These are phyloP conservation scores for Kwoniella botswanensis DNA, from an alignment of 768 basidiomycete species.

Conservation along the genomic window DNA sequence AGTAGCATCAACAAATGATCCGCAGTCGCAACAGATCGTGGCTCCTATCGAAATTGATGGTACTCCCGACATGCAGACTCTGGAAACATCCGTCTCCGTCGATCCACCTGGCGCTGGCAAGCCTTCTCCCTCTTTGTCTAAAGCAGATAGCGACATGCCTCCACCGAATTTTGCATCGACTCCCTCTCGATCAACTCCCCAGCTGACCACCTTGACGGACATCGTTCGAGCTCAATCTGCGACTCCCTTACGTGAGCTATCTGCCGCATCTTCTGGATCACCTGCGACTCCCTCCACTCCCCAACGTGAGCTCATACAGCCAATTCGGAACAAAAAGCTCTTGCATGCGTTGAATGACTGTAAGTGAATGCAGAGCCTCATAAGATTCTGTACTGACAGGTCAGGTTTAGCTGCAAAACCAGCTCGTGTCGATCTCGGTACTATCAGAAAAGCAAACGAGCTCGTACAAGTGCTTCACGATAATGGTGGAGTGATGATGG, in stretches of 20 bases:
- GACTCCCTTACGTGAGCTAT: conserved; percentile 17
- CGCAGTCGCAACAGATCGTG: no score
- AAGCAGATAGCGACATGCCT: neutral
- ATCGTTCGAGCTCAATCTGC: neutral
- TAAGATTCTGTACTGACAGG: neutral
- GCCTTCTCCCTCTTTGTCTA: neutral
- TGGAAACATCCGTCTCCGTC: no score
- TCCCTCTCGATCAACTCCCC: neutral
- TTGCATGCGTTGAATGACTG: neutral
- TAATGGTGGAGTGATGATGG: conserved; percentile 31
- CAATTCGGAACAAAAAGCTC: neutral
- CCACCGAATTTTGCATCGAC: neutral
- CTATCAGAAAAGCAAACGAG: conserved; percentile 37
- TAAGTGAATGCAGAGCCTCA: neutral
- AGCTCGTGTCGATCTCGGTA: conserved; percentile 35
- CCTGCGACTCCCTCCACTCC: neutral
- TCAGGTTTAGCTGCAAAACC: neutral
- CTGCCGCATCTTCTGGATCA: neutral
- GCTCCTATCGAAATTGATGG: no score
- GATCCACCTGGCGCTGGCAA: no score
- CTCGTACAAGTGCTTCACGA: conserved; percentile 34
- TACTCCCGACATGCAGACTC: no score
- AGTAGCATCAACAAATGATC: no score
- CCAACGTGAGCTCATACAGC: neutral
- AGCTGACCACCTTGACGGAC: neutral